Evolutionary conservation across 2,329 filamentous ascomycete genomes (phyloP).

Genomic region (Xylaria sp.): DNA sequence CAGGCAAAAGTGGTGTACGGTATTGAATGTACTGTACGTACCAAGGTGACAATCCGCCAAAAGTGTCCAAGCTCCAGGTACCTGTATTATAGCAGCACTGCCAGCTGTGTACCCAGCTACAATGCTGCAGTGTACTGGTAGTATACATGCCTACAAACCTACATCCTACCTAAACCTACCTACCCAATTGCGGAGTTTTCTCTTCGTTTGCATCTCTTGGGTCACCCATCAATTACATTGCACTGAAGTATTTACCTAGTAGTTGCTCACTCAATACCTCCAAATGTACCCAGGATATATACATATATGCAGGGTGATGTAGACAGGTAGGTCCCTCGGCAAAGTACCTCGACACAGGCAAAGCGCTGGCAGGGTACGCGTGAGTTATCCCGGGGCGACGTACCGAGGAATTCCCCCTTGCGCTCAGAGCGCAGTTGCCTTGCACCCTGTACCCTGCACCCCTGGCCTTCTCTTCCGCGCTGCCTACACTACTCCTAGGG

Average conservation of each 20-base stretch:
- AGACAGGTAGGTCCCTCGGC: neutral
- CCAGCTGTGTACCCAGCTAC: neutral
- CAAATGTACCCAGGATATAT: too few species aligned
- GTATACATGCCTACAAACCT: neutral
- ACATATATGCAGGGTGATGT: neutral
- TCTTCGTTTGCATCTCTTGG: constrained; percentile 29
- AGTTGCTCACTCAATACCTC: too few species aligned
- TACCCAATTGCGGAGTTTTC: constrained; percentile 30
- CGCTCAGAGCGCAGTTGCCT: neutral
- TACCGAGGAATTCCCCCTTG: neutral
- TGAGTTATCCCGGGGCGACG: neutral
- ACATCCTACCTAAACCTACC: neutral
- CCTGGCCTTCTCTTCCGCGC: neutral
- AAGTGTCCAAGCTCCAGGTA: neutral
- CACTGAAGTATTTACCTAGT: too few species aligned
- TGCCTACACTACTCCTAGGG: neutral
- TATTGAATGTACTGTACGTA: constrained; percentile 4
- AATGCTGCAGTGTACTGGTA: neutral
- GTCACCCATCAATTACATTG: neutral
- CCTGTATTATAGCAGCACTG: neutral
- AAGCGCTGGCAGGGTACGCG: neutral
- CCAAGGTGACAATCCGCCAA: neutral
- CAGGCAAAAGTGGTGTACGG: neutral
- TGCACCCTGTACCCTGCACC: constrained; percentile 11
- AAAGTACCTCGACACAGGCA: neutral